A percentile compares a stretch with the other conserved stretches of the same genome.
phyloP scores from a whole-genome alignment of 176 grass and related monocot species.

The Juncus effusus region DNA sequence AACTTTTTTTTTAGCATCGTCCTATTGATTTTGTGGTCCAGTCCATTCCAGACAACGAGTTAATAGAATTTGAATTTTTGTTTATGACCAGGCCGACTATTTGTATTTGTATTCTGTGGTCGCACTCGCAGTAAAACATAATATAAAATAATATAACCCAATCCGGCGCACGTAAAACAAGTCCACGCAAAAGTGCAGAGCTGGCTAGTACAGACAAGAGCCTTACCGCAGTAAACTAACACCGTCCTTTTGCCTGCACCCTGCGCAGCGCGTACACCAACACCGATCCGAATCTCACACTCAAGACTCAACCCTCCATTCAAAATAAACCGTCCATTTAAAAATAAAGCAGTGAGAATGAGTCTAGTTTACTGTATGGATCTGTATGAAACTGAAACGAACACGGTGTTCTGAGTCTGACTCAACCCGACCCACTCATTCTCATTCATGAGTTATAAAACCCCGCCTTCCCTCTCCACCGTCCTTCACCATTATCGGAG shows the following conservation, averaged over 20 bases:
- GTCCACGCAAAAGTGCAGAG: not conserved
- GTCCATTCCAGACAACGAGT: too few species aligned
- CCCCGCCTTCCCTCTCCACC: slow-evolving; percentile 9
- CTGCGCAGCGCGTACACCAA: slow-evolving; percentile 2
- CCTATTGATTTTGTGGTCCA: too few species aligned
- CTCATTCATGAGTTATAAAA: too few species aligned
- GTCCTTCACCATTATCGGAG: slow-evolving; percentile 11
- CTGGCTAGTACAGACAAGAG: slow-evolving; percentile 5
- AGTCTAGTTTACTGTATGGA: not conserved
- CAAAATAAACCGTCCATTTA: slow-evolving; percentile 2
- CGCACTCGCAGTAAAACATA: too few species aligned
- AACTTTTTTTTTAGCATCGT: too few species aligned
- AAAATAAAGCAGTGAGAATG: not conserved
- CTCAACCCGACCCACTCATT: too few species aligned
- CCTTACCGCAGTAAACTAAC: slow-evolving; percentile 11
- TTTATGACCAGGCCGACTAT: too few species aligned
- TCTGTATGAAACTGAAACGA: not conserved
- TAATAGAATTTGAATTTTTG: too few species aligned
- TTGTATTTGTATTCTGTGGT: too few species aligned
- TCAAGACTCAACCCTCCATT: slow-evolving; percentile 9
- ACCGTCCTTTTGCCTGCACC: not conserved
- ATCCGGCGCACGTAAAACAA: not conserved
- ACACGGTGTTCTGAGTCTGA: too few species aligned
- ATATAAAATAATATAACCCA: not conserved
- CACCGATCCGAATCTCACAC: slow-evolving; percentile 1